Conservation (phyloP, 768 basidiomycete genomes). For the Mycena floridula region DNA sequence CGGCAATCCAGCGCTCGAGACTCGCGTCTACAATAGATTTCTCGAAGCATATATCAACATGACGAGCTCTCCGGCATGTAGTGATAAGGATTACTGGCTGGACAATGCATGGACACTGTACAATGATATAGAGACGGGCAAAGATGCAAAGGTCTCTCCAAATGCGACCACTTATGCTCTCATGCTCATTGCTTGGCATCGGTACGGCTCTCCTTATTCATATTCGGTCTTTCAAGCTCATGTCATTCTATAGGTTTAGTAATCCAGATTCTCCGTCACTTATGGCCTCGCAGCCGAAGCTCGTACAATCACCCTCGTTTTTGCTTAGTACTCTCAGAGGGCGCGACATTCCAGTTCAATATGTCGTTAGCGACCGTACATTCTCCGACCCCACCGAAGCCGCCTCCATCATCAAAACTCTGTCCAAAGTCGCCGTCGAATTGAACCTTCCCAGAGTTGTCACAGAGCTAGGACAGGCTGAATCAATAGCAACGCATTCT, state of each 20-base stretch:
- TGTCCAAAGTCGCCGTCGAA: slow-evolving; percentile 58
- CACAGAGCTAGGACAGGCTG: slow-evolving; percentile 48
- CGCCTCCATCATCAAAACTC: slow-evolving; percentile 41
- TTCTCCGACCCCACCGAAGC: slow-evolving; percentile 53
- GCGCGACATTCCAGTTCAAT: slow-evolving; percentile 41
- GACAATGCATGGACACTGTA: slow-evolving; percentile 59
- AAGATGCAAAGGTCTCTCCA: slow-evolving; percentile 36
- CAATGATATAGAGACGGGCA: slow-evolving; percentile 41
- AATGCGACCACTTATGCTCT: slow-evolving; percentile 59
- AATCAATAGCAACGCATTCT: slow-evolving; percentile 33
- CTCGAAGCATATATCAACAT: slow-evolving; percentile 58
- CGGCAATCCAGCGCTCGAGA: slow-evolving; percentile 26
- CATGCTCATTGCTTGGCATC: slow-evolving; percentile 54
- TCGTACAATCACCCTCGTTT: slow-evolving; percentile 16
- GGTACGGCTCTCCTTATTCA: slow-evolving; percentile 29
- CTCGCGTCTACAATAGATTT: slow-evolving; percentile 61
- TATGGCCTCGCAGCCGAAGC: too few species aligned
- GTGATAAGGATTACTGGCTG: slow-evolving; percentile 47
- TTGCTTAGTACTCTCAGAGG: slow-evolving; percentile 41
- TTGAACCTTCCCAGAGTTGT: slow-evolving; percentile 45
- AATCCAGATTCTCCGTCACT: slow-evolving; percentile 30
- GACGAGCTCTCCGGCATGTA: slow-evolving; percentile 40
- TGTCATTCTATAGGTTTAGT: too few species aligned
- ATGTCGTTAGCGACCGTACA: slow-evolving; percentile 52
- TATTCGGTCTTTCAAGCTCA: not conserved